Conservation (phyloP, 345 rosid species). For the Cardamine chenopodiifolia region DNA sequence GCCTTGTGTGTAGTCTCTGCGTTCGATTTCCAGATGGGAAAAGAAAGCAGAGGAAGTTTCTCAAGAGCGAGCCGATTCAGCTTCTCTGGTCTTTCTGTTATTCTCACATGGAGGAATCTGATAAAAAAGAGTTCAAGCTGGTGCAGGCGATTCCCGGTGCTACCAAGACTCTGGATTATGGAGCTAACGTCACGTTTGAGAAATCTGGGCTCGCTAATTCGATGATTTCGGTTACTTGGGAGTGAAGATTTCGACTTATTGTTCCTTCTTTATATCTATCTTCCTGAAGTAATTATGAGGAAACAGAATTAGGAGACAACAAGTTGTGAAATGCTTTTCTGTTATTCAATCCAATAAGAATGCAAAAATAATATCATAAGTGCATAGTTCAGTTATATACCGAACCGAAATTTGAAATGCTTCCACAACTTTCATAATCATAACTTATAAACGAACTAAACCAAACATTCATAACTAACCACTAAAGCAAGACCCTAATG, state of each 20-base stretch:
- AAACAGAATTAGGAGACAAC: not conserved
- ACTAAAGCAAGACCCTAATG: too few relatives aligned
- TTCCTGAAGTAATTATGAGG: not conserved
- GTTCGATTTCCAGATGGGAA: conserved; percentile 82
- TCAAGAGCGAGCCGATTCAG: conserved; percentile 66
- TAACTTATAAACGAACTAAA: too few relatives aligned
- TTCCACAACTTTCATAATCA: too few relatives aligned
- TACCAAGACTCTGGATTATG: conserved; percentile 57
- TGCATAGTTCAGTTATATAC: too few relatives aligned
- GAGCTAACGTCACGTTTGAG: conserved; percentile 53
- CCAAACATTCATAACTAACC: too few relatives aligned
- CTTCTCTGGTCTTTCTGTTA: conserved; percentile 75
- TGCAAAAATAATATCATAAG: too few relatives aligned
- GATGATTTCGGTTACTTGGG: conserved; percentile 75
- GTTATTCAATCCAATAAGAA: too few relatives aligned
- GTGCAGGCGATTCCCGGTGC: conserved; percentile 74
- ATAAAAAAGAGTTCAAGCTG: conserved; percentile 58
- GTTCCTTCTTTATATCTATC: not conserved
- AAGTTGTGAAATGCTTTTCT: too few relatives aligned
- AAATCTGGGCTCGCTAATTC: conserved; percentile 78
- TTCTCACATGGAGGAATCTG: conserved; percentile 56
- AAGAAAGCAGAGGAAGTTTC: conserved; percentile 72
- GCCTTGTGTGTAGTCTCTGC: conserved; percentile 70
- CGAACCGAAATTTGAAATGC: too few relatives aligned
- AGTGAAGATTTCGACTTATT: conserved; percentile 42